A percentile compares a stretch with the other conserved stretches of the same genome.
These are phyloP conservation scores for Cairneyella variabilis DNA, from an alignment of 495 filamentous ascomycete genomes.

Conservation along the genomic window DNA sequence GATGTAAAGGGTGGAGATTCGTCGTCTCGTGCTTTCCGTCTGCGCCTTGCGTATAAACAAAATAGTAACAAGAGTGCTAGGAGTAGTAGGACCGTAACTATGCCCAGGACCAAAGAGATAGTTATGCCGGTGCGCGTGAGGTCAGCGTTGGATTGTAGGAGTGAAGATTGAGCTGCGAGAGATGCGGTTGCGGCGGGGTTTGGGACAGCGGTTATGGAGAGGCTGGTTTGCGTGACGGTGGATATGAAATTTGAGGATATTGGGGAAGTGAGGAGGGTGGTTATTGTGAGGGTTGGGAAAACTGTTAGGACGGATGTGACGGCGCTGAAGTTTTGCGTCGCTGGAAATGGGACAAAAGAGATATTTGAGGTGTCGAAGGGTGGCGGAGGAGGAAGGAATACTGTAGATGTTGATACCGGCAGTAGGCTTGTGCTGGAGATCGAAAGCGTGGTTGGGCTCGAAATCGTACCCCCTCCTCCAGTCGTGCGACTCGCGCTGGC, in stretches of 20 bases:
- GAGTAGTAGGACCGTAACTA: conserved; percentile 18
- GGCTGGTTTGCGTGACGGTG: not conserved
- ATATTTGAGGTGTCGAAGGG: not conserved
- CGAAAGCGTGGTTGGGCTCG: not conserved
- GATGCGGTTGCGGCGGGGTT: not conserved
- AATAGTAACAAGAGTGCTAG: conserved; percentile 15
- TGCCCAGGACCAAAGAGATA: conserved; percentile 23
- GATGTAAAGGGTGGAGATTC: conserved; percentile 12
- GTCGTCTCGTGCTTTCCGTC: not conserved
- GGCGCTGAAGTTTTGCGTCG: not conserved
- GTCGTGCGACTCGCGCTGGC: not conserved
- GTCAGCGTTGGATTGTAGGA: not conserved
- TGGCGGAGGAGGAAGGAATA: not conserved
- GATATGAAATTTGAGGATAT: conserved; percentile 8
- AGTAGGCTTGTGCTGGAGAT: not conserved
- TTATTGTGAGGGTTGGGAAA: conserved; percentile 4
- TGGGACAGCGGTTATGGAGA: not conserved
- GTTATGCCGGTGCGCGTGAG: conserved; percentile 7
- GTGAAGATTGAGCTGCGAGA: conserved; percentile 2
- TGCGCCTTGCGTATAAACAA: conserved; percentile 26
- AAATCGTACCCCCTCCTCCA: not conserved
- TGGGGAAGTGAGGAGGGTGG: not conserved
- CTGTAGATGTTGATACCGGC: too few relatives aligned
- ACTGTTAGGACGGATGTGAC: not conserved
- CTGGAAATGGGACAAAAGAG: not conserved